Conservation (phyloP, 225 moss, liverwort and hornwort genomes). For the Neckera pumila region DNA sequence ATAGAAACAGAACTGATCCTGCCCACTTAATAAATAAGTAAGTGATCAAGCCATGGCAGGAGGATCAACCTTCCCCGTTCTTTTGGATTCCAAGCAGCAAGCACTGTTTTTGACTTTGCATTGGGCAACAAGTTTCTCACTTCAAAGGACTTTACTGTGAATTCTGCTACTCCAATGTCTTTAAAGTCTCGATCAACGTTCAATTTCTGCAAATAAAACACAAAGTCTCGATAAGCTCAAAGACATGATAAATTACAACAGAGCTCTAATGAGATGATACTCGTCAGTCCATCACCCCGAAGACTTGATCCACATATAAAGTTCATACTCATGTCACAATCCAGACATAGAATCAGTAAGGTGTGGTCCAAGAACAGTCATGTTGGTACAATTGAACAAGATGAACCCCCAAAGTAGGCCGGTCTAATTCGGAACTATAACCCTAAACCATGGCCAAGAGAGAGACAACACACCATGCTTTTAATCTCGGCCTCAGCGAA, state of each 20-base stretch:
- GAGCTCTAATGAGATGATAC: background rate
- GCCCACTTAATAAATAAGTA: background rate
- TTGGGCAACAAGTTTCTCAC: constrained; percentile 73
- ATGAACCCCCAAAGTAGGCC: background rate
- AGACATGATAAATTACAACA: background rate
- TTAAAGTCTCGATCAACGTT: constrained; percentile 92
- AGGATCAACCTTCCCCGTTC: constrained; percentile 65
- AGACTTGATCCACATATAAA: background rate
- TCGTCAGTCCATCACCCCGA: background rate
- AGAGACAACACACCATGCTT: constrained; percentile 57
- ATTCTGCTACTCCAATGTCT: constrained; percentile 84
- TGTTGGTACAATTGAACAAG: background rate
- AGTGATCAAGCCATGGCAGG: background rate
- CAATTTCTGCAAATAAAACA: constrained; percentile 33
- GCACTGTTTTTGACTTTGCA: constrained; percentile 68
- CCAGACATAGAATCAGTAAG: background rate
- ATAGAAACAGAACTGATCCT: background rate
- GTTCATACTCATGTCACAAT: background rate
- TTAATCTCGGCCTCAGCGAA: constrained; percentile 96
- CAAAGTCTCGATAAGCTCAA: background rate
- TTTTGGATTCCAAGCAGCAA: constrained; percentile 93
- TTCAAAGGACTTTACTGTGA: constrained; percentile 84
- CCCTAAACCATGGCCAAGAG: background rate
- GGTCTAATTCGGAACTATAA: background rate
- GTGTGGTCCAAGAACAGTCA: background rate